Evolutionary conservation across 441 rosid genomes (phyloP), one percentile per base, ranked within the genome.

Genomic region (Aleurites moluccanus): DNA sequence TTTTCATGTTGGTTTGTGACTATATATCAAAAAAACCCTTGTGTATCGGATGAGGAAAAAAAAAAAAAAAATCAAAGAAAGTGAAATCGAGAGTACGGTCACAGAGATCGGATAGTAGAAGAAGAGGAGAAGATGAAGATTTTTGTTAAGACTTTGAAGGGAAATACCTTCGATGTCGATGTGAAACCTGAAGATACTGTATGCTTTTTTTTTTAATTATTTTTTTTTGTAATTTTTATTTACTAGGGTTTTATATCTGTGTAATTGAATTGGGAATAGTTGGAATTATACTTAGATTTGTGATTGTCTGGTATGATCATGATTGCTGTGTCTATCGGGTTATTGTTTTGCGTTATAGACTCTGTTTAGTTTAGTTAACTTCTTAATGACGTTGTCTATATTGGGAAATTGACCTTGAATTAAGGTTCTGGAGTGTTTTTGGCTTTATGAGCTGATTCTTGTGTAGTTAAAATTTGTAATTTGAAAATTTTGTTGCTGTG

Each of bases 71-170:
- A n/a, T n/a, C n/a, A n/a, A n/a, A n/a, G n/a, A 15, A 10, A 69
- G 70, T 28, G 68, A 75, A 74, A 64, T 64, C 70, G 60, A 57
- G 70, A 70, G 63, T 20, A 49, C 50, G 45, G 52, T 14, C 20
- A 25, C 60, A 56, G 67, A 73, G 77, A 69, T 73, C 74, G 78
- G 44, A 30, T 3, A 33, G 10, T 40, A 52, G 49, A 21, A 59
- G 52, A 33, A 75, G 77, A n/a, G n/a, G n/a, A n/a, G n/a, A 85
- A 82, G 80, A 91, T 93, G 94, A 91, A 89, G 93, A 75, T 91
- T 83, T 89, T 80, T 75, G 88, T 93, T 6, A 93, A 91, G 84
- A 91, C 96, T 67, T 89, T 93, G 86, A 90, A 89, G 75, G 96
- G 96, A 33, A 82, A 87, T 44, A 76, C 80, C 83, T 91, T 93